phyloP scores from a whole-genome alignment of 345 rosid genomes.

The Dipteronia dyeriana region DNA sequence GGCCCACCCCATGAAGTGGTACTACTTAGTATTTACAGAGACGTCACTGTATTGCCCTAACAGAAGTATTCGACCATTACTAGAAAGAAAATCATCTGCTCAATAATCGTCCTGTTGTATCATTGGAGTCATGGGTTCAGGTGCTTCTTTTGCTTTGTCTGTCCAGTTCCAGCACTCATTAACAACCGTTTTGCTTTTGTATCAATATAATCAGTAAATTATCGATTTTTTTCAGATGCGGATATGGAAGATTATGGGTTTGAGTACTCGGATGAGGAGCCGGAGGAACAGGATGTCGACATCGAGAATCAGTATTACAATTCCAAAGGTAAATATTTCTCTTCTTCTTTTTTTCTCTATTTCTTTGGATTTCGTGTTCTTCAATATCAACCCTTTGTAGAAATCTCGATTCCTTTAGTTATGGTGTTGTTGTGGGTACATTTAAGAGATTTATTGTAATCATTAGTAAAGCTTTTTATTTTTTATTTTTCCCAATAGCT shows the following conservation, averaged over 20 bases:
- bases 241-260: slow-evolving; percentile 99
- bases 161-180: too few species aligned
- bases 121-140: neutral
- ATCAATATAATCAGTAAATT: neutral
- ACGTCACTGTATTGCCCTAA: neutral
- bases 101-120: neutral
- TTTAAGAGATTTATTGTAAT: too few species aligned
- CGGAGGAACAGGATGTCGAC: slow-evolving; percentile 95
- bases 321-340: slow-evolving; percentile 61
- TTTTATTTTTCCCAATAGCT: neutral
- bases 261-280: slow-evolving; percentile 98
- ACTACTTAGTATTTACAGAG: neutral
- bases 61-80: neutral
- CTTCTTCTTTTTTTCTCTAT: neutral
- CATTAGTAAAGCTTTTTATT: neutral
- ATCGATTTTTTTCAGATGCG: slow-evolving; percentile 57
- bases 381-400: too few species aligned
- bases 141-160: neutral
- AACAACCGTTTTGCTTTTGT: neutral
- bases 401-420: too few species aligned
- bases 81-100: neutral
- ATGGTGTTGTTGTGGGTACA: neutral
- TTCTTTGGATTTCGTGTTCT: too few species aligned
- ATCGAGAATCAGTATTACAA: slow-evolving; percentile 98
- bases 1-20: too few species aligned